Evolutionary conservation across 805 yeast species (phyloP), one percentile per base, ranked within the genome.

Genomic region (Ogataea zsoltii): DNA sequence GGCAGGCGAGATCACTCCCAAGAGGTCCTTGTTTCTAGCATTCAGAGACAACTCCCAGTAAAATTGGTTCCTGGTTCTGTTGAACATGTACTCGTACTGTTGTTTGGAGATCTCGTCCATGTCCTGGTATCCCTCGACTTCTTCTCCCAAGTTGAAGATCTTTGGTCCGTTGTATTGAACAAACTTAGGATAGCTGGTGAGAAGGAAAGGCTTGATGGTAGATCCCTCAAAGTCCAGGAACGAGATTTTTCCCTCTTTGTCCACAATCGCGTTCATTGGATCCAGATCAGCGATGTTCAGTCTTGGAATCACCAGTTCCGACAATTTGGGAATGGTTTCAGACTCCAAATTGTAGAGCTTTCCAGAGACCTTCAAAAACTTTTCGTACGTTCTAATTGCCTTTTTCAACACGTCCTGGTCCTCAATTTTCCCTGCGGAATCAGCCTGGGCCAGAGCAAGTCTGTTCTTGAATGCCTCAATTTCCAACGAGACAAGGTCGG

Each of bases 101-200:
- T 80, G 83, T 67, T 85, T 79, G 53, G 88, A 94, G 35, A 77
- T 68, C 33, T 85, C 95, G 40, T 79, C 79, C 67, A 91, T 69
- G 44, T 75, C 69, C 3, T 79, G 80, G 65, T 72, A 91, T 40
- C 80, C 82, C 35, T 85, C 89, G 49, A 88, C 75, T 46, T 90
- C 96, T 44, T 85, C 81, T 42, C 79, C 77, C 54, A 85, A 69
- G 58, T 85, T 78, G 71, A 82, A 91, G 42, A 94, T 77, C 65
- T 90, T 90, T 49, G 90, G 90, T 6, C 98, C 98, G 38, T 81
- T 84, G 70, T 92, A 91, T 39, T 86, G 82, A 25, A 90, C 83
- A 62, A 90, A 94, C 50, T 82, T 74, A 7, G 99, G 98, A 49
- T 89, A 82, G 32, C 77, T 80, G 49, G 83, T 83, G 54, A 88